Evolutionary conservation across 2,329 filamentous ascomycete genomes (phyloP).

Genomic region (Aspergillus sp.): DNA sequence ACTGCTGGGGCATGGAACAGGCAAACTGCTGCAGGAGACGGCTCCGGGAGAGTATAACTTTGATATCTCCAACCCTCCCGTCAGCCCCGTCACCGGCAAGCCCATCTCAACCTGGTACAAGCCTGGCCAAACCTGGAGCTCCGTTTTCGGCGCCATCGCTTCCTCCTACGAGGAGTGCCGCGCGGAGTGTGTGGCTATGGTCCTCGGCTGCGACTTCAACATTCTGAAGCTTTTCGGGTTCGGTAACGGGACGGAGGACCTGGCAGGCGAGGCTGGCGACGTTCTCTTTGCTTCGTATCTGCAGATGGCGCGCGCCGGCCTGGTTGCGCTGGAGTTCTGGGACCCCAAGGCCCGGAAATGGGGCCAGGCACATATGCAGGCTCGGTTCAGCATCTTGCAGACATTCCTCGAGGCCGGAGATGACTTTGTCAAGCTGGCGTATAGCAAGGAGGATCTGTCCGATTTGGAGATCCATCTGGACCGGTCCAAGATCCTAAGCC

Average conservation of each 20-base stretch:
- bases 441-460: slow-evolving; percentile 63
- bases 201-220: slow-evolving; percentile 75
- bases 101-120: slow-evolving; percentile 84
- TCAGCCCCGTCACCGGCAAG: slow-evolving; percentile 69
- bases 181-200: slow-evolving; percentile 90
- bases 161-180: slow-evolving; percentile 91
- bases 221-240: slow-evolving; percentile 89
- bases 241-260: slow-evolving; percentile 64
- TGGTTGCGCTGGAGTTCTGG: slow-evolving; percentile 87
- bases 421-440: slow-evolving; percentile 74
- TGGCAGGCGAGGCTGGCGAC: slow-evolving; percentile 69
- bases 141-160: slow-evolving; percentile 78
- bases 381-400: slow-evolving; percentile 73
- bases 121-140: slow-evolving; percentile 89
- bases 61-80: slow-evolving; percentile 67
- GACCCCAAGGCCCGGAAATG: slow-evolving; percentile 83
- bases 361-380: slow-evolving; percentile 88
- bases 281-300: slow-evolving; percentile 84
- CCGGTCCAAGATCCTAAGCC: slow-evolving; percentile 73
- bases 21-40: slow-evolving; percentile 87
- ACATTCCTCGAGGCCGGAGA: slow-evolving; percentile 74
- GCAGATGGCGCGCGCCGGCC: slow-evolving; percentile 86
- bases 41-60: slow-evolving; percentile 78
- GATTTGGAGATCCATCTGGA: slow-evolving; percentile 77
- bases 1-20: slow-evolving; percentile 78